phyloP scores from a whole-genome alignment of 139 green algal genomes.

The Micractinium sp. region DNA sequence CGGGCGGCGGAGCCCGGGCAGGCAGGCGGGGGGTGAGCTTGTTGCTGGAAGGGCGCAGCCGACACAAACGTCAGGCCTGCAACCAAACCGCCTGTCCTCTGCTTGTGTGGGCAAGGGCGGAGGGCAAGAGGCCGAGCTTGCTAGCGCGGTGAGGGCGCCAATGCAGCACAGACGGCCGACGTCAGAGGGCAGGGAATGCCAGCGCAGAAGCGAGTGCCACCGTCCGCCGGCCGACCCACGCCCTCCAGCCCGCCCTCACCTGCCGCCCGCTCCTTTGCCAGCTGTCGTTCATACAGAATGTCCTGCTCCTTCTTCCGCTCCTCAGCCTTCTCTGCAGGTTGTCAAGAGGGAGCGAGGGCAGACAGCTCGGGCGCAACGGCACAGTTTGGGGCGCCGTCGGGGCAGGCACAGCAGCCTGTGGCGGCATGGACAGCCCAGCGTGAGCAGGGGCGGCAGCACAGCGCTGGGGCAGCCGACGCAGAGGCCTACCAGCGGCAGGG shows the following conservation, averaged over 20 bases:
- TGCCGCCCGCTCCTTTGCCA: slow-evolving; percentile 46
- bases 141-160: too few species aligned
- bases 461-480: neutral
- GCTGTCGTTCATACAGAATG: slow-evolving; percentile 74
- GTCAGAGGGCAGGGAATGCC: too few species aligned
- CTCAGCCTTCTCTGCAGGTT: slow-evolving; percentile 76
- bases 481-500: neutral
- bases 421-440: neutral
- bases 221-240: too few species aligned
- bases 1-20: too few species aligned
- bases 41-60: neutral
- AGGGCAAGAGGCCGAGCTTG: too few species aligned
- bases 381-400: neutral
- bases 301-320: slow-evolving; percentile 87
- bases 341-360: neutral
- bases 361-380: neutral
- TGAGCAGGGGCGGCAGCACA: neutral
- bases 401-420: neutral
- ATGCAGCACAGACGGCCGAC: too few species aligned
- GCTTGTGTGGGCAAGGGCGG: too few species aligned
- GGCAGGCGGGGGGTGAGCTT: neutral
- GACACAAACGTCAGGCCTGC: neutral
- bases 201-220: too few species aligned
- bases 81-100: too few species aligned
- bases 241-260: slow-evolving; percentile 13